Evolutionary conservation across 2,329 filamentous ascomycete genomes (phyloP).

Genomic region (Fusarium vanettenii): DNA sequence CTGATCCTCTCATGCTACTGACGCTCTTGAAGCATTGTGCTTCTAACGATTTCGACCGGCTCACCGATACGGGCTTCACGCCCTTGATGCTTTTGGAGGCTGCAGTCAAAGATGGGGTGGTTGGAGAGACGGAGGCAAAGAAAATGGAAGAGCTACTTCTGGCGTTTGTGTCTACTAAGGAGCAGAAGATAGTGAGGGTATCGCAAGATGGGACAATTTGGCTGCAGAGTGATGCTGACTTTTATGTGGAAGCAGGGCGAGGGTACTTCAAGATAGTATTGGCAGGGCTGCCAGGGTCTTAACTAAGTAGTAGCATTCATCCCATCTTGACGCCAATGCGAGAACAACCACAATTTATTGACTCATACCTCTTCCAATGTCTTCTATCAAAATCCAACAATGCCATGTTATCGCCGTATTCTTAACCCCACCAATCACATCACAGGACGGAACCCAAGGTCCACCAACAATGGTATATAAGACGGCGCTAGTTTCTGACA

Average conservation of each 20-base stretch:
- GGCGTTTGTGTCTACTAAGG: background rate
- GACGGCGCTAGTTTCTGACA: background rate
- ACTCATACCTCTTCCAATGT: background rate
- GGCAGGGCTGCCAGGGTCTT: too few species aligned
- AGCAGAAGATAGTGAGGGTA: background rate
- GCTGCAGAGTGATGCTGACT: too few species aligned
- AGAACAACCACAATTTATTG: background rate
- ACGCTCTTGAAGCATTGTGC: conserved; percentile 1
- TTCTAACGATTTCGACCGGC: background rate
- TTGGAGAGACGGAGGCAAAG: background rate
- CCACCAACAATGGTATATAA: background rate
- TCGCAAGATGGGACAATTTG: background rate
- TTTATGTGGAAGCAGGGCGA: background rate
- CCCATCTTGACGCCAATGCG: background rate
- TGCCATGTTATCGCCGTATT: background rate
- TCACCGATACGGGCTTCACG: background rate
- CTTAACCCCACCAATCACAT: background rate
- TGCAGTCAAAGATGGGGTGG: background rate
- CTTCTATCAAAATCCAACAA: background rate
- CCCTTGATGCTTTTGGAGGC: conserved; percentile 2
- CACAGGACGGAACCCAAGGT: background rate
- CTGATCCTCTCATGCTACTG: background rate
- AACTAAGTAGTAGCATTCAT: background rate
- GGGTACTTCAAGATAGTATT: background rate
- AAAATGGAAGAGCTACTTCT: conserved; percentile 2